Percentiles rank a stretch among this genome's conserved stretches.
Conservation (phyloP, 345 rosid species). For the Sonneratia caseolaris region DNA sequence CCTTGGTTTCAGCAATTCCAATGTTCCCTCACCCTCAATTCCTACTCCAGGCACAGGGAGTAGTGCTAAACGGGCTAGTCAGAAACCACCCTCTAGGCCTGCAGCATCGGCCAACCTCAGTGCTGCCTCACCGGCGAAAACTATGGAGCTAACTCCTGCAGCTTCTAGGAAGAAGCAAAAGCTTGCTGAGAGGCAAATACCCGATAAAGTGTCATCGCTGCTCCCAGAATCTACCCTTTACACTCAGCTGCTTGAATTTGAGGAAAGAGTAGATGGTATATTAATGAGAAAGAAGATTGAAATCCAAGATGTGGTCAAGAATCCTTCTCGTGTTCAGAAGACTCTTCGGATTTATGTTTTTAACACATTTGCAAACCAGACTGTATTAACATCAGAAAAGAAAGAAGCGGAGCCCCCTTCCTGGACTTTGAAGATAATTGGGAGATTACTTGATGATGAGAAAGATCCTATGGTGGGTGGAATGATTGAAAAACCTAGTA, state of each 20-base stretch:
- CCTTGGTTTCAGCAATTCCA: conserved; percentile 9
- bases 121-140: conserved; percentile 4
- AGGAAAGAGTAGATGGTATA: conserved; percentile 13
- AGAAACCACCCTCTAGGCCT: conserved; percentile 15
- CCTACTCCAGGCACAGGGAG: conserved; percentile 12
- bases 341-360: conserved; percentile 17
- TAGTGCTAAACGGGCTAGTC: conserved; percentile 12
- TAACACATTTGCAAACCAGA: conserved; percentile 19
- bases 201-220: conserved; percentile 11
- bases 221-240: conserved; percentile 19
- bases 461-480: conserved; percentile 13
- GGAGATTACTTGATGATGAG: conserved; percentile 18
- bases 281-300: conserved; percentile 20
- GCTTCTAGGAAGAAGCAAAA: conserved; percentile 16
- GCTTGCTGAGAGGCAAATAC: conserved; percentile 14
- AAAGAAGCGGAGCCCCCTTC: conserved; percentile 16
- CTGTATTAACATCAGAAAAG: neutral
- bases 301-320: conserved; percentile 13
- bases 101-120: conserved; percentile 5
- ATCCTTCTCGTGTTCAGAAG: conserved; percentile 15
- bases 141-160: conserved; percentile 16
- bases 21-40: conserved; percentile 5
- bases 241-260: conserved; percentile 16
- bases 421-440: conserved; percentile 19
- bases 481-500: neutral